These are phyloP conservation scores for Linderniella brevidens DNA, from an alignment of 257 asterid species.

Conservation along the genomic window DNA sequence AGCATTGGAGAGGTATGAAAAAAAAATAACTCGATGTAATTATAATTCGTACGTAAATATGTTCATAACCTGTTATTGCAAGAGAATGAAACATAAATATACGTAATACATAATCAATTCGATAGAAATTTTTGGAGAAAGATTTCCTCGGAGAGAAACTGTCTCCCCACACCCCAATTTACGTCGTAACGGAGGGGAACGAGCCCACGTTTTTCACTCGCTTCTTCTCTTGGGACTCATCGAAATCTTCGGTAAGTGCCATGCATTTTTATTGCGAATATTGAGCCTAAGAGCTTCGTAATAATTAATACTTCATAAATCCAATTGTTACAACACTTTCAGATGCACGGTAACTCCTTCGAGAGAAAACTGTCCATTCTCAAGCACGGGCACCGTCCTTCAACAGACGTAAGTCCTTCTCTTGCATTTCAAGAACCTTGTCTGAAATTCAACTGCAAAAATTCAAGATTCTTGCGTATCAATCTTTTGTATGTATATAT, in stretches of 20 bases:
- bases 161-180: conserved; percentile 57
- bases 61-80: too few species aligned
- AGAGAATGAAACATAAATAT: too few species aligned
- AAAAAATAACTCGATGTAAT: too few species aligned
- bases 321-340: conserved; percentile 14
- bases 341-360: conserved; percentile 92
- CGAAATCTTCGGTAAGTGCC: conserved; percentile 62
- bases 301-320: conserved; percentile 8
- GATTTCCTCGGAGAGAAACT: conserved; percentile 85
- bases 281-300: conserved; percentile 5
- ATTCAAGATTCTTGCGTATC: not conserved
- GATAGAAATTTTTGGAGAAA: conserved; percentile 72
- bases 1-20: conserved; percentile 80
- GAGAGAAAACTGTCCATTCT: conserved; percentile 73
- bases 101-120: too few species aligned
- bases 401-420: conserved; percentile 42
- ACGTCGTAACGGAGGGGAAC: conserved; percentile 73
- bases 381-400: conserved; percentile 49
- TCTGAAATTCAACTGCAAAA: not conserved
- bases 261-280: not conserved
- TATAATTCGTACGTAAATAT: too few species aligned
- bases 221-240: conserved; percentile 83
- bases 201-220: conserved; percentile 90
- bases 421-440: not conserved
- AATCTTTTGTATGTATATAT: too few species aligned